A percentile compares a stretch with the other conserved stretches of the same genome.
phyloP scores from a whole-genome alignment of 2,329 filamentous ascomycete genomes.

The Talaromyces pinophilus region DNA sequence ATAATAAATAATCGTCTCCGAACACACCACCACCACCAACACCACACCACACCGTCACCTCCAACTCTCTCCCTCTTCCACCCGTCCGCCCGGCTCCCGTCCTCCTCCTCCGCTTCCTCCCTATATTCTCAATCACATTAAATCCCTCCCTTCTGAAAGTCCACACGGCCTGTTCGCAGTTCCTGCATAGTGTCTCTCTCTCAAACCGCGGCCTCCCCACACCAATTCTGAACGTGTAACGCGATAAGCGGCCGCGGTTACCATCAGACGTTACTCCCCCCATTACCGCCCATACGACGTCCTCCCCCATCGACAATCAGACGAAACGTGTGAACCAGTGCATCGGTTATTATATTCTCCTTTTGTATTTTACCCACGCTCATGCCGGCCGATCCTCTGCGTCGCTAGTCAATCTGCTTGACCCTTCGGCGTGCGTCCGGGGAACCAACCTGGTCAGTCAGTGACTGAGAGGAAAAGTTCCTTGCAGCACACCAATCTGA shows the following conservation, averaged over 20 bases:
- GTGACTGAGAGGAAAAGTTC: neutral
- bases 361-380: conserved; percentile 20
- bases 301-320: neutral
- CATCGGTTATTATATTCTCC: conserved; percentile 22
- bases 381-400: conserved; percentile 5
- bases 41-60: neutral
- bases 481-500: neutral
- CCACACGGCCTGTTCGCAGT: conserved; percentile 20
- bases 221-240: conserved; percentile 21
- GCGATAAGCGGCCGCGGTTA: conserved; percentile 24
- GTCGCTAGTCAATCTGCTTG: conserved; percentile 6
- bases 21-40: conserved; percentile 3
- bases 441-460: neutral
- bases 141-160: conserved; percentile 3
- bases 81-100: conserved; percentile 6
- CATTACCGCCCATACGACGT: conserved; percentile 24
- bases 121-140: conserved; percentile 3
- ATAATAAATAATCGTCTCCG: conserved; percentile 1
- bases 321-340: neutral
- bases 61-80: neutral
- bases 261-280: conserved; percentile 19
- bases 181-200: conserved; percentile 21
- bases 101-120: neutral
- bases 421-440: neutral
- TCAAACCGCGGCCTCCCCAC: conserved; percentile 13